Conservation (phyloP, 2,329 filamentous ascomycete species). For the Pyricularia sp. region DNA sequence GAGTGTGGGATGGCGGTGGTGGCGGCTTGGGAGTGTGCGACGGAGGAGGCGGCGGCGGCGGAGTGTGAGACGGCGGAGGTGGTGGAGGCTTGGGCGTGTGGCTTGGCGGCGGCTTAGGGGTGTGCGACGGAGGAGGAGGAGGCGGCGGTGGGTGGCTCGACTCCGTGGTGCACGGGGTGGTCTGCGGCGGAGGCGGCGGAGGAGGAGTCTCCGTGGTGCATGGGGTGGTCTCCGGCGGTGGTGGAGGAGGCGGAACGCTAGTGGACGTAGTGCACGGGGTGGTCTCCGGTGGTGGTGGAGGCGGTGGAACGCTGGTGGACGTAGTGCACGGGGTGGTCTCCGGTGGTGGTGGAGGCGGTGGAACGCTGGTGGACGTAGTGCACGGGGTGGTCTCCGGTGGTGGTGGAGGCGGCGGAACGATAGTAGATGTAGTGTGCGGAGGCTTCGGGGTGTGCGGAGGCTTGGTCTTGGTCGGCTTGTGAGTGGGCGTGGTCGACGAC, state of each 20-base stretch:
- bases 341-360: too few relatives aligned
- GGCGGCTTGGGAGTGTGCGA: not conserved
- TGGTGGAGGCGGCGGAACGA: not conserved
- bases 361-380: too few relatives aligned
- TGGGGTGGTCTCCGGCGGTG: too few relatives aligned
- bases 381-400: too few relatives aligned
- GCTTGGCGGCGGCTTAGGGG: not conserved
- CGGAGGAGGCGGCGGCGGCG: constrained; percentile 6
- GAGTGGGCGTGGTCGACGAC: not conserved
- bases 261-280: not conserved
- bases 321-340: not conserved
- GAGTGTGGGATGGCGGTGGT: not conserved
- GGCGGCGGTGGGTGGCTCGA: not conserved
- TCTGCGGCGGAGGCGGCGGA: not conserved
- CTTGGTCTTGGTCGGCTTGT: not conserved
- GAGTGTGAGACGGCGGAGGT: constrained; percentile 8
- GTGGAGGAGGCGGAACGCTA: too few relatives aligned
- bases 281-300: not conserved
- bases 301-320: not conserved
- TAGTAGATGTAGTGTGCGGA: not conserved
- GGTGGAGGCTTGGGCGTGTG: constrained; percentile 2
- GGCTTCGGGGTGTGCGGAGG: not conserved
- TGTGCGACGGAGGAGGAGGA: not conserved
- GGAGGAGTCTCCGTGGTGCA: not conserved
- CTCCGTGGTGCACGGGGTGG: too few relatives aligned